phyloP scores from a whole-genome alignment of 2,329 filamentous ascomycete genomes.

The Xylaria sp. region DNA sequence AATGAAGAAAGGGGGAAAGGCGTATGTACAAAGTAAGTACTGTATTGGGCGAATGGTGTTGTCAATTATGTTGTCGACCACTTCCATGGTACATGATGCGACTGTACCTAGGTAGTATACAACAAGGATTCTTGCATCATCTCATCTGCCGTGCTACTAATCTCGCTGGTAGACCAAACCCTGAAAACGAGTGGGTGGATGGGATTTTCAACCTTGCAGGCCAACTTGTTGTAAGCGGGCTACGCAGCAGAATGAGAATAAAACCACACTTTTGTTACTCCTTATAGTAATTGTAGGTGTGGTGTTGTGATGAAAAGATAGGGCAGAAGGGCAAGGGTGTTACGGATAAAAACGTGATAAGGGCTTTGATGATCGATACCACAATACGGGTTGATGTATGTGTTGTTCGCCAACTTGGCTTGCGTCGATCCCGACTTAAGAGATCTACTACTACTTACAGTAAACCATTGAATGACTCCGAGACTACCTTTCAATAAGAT shows the following conservation, averaged over 20 bases:
- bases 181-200: slow-evolving; percentile 19
- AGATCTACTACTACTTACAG: too few species aligned
- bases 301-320: neutral
- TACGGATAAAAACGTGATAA: slow-evolving; percentile 18
- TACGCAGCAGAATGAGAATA: neutral
- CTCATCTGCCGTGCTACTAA: slow-evolving; percentile 35
- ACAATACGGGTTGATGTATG: slow-evolving; percentile 21
- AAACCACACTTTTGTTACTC: neutral
- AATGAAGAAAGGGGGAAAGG: neutral
- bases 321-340: slow-evolving; percentile 5
- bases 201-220: slow-evolving; percentile 28
- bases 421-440: slow-evolving; percentile 2
- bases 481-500: neutral
- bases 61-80: neutral
- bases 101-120: neutral
- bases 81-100: neutral
- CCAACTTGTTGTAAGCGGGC: neutral
- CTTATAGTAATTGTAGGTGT: neutral
- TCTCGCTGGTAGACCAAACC: slow-evolving; percentile 20
- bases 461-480: neutral
- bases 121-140: slow-evolving; percentile 37
- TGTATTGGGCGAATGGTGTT: neutral
- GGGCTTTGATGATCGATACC: slow-evolving; percentile 21
- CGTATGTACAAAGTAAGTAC: neutral
- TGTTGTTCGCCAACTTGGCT: slow-evolving; percentile 14